Conservation (phyloP, 140 eudicot genomes). For the Stevia rebaudiana region DNA sequence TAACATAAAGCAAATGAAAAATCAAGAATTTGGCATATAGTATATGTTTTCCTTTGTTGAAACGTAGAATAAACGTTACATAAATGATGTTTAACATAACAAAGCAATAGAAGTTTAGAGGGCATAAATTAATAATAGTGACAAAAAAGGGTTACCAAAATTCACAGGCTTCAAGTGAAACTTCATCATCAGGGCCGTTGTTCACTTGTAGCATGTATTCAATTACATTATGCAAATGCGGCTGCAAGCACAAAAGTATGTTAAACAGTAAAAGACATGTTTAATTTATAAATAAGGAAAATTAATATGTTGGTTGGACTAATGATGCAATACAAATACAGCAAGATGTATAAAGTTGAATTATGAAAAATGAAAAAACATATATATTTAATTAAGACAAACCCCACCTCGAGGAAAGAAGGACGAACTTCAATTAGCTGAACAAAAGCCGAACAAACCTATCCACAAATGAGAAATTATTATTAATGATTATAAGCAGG, state of each 20-base stretch:
- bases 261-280: constrained; percentile 10
- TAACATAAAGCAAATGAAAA: not conserved
- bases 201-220: constrained; percentile 93
- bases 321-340: constrained; percentile 7
- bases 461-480: constrained; percentile 21
- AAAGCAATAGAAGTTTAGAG: not conserved
- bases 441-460: constrained; percentile 95
- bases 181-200: constrained; percentile 91
- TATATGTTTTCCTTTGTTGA: not conserved
- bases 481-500: constrained; percentile 11
- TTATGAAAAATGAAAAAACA: not conserved
- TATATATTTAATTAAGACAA: constrained; percentile 7
- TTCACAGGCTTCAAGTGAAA: constrained; percentile 99
- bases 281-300: not conserved
- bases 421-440: constrained; percentile 93
- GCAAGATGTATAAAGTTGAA: not conserved
- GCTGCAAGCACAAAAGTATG: constrained; percentile 47
- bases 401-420: constrained; percentile 70
- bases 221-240: constrained; percentile 74
- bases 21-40: not conserved
- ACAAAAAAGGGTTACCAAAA: constrained; percentile 51
- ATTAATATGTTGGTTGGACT: not conserved
- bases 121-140: not conserved
- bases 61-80: not conserved
- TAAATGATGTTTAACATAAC: not conserved